Base-by-base conservation (phyloP, 495 filamentous ascomycete species). In the Trichoderma virens region DNA sequence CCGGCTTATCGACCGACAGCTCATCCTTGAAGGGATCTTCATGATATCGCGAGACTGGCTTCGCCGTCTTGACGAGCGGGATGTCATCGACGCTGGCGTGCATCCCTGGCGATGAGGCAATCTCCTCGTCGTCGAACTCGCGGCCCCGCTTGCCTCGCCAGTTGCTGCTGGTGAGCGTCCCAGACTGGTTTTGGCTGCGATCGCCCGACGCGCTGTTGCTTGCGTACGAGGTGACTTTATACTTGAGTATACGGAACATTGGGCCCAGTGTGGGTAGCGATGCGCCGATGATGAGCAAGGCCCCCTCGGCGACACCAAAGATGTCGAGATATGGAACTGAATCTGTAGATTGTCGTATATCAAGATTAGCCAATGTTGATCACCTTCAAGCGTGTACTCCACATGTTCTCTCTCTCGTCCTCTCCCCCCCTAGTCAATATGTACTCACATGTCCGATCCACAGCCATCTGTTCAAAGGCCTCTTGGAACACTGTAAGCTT, bases 241-340 rank as follows among this genome's bases (percentile, higher is more conserved):
- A 61, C 38, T 67, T 70, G 43, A 65, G 59, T 2, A 65, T 60
- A 6, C 70, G 64, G 65, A 70, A 64, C 5, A 71, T 64, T 9
- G 70, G 68, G 3, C 70, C 70, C 2, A 71, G 66, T 23, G 70
- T 69, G 3, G 70, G 70, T 18, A 71, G 68, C 4, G 70, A 71
- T 23, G 70, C 67, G n/a, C 68, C 68, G 45, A 71, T 71, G 30
- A 71, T 71, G 16, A 71, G 60, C 13, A 71, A 67, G 54, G 68
- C 67, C 38, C 70, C 70, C 63, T 71, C 70, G 27, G 68, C 62
- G 64, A 71, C 68, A 31, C 68, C 70, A 34, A 71, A 54, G 7
- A 71, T 70, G 39, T 70, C 70, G 5, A 71, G 68, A 32, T 71
- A 71, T 27, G 70, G 70, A 2, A 71, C 68, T 9, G 70, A 64